A percentile compares a stretch with the other conserved stretches of the same genome.
Evolutionary conservation across 1,139 yeast species (phyloP).

Genomic region (Taiozyma sp.): DNA sequence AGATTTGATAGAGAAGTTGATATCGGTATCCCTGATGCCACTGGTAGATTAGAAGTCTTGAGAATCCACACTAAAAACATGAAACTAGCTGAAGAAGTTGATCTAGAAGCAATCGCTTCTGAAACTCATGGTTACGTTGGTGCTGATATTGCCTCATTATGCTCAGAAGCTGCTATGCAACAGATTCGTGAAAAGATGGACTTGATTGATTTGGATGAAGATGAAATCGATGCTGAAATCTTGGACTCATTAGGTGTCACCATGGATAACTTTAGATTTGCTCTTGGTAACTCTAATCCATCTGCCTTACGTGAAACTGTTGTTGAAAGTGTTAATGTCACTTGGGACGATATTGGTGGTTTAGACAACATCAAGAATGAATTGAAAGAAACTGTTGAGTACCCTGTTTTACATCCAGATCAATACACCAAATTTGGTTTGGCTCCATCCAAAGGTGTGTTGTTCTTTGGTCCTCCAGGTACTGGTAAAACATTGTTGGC

Average conservation of each 20-base stretch:
- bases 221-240: slow-evolving; percentile 95
- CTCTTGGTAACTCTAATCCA: slow-evolving; percentile 97
- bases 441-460: slow-evolving; percentile 96
- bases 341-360: slow-evolving; percentile 85
- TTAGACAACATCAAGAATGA: slow-evolving; percentile 93
- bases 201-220: slow-evolving; percentile 93
- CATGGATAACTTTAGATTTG: slow-evolving; percentile 98
- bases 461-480: slow-evolving; percentile 99
- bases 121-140: slow-evolving; percentile 99
- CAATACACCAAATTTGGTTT: slow-evolving; percentile 97
- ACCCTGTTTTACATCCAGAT: slow-evolving; percentile 98
- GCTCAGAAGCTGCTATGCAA: slow-evolving; percentile 98
- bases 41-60: slow-evolving; percentile 94
- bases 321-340: slow-evolving; percentile 95
- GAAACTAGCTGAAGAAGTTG: slow-evolving; percentile 94
- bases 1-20: slow-evolving; percentile 99
- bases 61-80: slow-evolving; percentile 94
- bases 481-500: slow-evolving; percentile 98
- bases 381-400: slow-evolving; percentile 97
- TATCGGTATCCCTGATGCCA: slow-evolving; percentile 98
- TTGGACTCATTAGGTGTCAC: slow-evolving; percentile 96
- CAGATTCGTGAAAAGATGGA: slow-evolving; percentile 99
- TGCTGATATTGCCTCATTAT: slow-evolving; percentile 87
- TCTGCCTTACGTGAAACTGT: slow-evolving; percentile 99
- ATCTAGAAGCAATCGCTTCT: slow-evolving; percentile 83